Evolutionary conservation across 768 basidiomycete genomes (phyloP), one percentile per base, ranked within the genome.

Genomic region (Lentinula boryana): DNA sequence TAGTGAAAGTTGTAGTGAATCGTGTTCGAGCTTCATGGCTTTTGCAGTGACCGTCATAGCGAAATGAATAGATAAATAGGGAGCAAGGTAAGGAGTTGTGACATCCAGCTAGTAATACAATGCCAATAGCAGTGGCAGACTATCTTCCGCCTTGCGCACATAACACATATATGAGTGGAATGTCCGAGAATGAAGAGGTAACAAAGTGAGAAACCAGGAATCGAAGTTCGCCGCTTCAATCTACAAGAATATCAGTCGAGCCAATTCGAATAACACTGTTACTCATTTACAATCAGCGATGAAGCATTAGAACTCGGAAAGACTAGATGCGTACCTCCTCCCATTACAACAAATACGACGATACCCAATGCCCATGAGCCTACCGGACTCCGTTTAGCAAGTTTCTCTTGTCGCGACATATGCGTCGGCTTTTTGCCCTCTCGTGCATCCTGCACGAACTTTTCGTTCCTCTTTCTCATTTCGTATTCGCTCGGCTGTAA

Each of bases 401-500:
- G 75, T 64, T 78, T 79, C 61, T 93, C 89, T 65, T 88, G 84
- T 62, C 87, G 80, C 56, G 91, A 91, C 12, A 79, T 78, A 64
- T 88, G 87, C 62, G 83, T 80, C 1, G 88, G 83, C 51, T 89
- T 89, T 79, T 91, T 93, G 66, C 91, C 91, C 40, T 82, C 72
- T 64, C 83, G 84, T 63, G 84, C 86, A 63, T 86, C 84, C 62
- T 80, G 84, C 43, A 87, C 88, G 74, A 94, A 94, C 74, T 91
- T 87, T 60, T 80, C 81, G 72, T 93, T 94, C 72, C 84, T 84
- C 68, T 85, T 84, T 66, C 89, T 86, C 74, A 92, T 80, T 68
- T 93, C 91, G 70, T 89, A 91, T 78, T 89, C 84, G 58, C 87
- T 90, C 57, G 90, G 89, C 89, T 91, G 67, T 51, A 60, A 43